Evolutionary conservation across 495 filamentous ascomycete species (phyloP), one percentile per base, ranked within the genome.

Genomic region (Viridothelium virens): DNA sequence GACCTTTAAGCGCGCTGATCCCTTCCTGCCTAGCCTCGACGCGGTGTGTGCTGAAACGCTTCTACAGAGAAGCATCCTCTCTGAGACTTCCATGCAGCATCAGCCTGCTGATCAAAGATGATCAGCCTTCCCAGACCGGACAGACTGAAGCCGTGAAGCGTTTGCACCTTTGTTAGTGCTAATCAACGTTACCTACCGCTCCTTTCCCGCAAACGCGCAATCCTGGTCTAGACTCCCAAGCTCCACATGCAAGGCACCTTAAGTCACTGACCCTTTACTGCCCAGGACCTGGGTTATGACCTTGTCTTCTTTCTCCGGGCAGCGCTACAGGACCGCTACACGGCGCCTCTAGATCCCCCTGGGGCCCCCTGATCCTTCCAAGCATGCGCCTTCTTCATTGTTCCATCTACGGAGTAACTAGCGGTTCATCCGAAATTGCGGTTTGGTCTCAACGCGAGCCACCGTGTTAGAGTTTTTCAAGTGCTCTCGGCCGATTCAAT

Each of bases 381-480:
- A 36, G 53, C 53, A 59, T 33, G 53, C 53, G 53, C 53, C 53
- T 59, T 59, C 53, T 59, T 59, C 2, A 59, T 59, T 31, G 5
- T 7, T 9, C 18, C 4, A 36, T 59, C 48, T 18, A 18, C 11
- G 11, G 16, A 6, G 7, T n/a, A n/a, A n/a, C 53, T 31, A 31
- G 53, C 53, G 6, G 53, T 7, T 9, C 53, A n/a, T 59, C 53
- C 53, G 53, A 59, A 59, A 59, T 59, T 59, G 53, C 53, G 53
- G 31, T 31, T 59, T 9, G 31, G 31, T 31, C 33, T 36, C n/a
- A 14, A 33, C 31, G 53, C 36, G 53, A 59, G 31, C 53, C 25
- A 36, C 31, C 6, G 9, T 31, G 36, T 33, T 36, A 31, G 53
- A 5, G 53, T 36, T 31, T 44, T 44, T 12, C n/a, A n/a, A n/a